Evolutionary conservation across 148 eudicot genomes (phyloP).

Genomic region (Suaeda aralocaspica): DNA sequence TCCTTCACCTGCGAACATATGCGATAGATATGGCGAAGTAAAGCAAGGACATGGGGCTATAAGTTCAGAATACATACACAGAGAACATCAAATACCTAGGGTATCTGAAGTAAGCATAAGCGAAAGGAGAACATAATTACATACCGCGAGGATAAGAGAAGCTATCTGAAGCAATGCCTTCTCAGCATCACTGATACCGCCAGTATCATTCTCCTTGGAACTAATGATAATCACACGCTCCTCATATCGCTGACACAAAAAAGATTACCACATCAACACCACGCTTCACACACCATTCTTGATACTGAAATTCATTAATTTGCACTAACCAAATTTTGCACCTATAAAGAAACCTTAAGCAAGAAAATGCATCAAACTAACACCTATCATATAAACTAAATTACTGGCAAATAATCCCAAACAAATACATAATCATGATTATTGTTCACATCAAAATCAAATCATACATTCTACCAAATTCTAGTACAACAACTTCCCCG

Average conservation of each 20-base stretch:
- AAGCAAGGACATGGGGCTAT: neutral
- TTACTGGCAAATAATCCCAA: neutral
- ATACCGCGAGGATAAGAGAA: slow-evolving; percentile 69
- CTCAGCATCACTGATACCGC: slow-evolving; percentile 65
- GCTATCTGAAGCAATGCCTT: slow-evolving; percentile 77
- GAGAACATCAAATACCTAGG: neutral
- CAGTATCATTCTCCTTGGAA: slow-evolving; percentile 58
- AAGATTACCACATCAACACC: neutral
- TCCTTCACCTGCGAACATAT: neutral
- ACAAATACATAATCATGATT: neutral
- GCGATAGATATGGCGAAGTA: neutral
- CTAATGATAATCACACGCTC: slow-evolving; percentile 88
- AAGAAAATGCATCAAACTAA: neutral
- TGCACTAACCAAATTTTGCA: neutral
- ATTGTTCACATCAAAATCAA: neutral
- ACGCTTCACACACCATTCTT: slow-evolving; percentile 2
- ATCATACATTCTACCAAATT: neutral
- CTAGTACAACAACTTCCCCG: neutral
- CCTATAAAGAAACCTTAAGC: neutral
- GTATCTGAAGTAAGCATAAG: neutral
- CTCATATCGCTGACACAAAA: slow-evolving; percentile 65
- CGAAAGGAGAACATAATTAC: neutral
- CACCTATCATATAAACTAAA: neutral
- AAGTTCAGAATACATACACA: neutral
- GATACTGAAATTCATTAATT: neutral